Evolutionary conservation across 1,284 basidiomycete genomes (phyloP), one percentile per base, ranked within the genome.

Genomic region (Termitomyces sp.): DNA sequence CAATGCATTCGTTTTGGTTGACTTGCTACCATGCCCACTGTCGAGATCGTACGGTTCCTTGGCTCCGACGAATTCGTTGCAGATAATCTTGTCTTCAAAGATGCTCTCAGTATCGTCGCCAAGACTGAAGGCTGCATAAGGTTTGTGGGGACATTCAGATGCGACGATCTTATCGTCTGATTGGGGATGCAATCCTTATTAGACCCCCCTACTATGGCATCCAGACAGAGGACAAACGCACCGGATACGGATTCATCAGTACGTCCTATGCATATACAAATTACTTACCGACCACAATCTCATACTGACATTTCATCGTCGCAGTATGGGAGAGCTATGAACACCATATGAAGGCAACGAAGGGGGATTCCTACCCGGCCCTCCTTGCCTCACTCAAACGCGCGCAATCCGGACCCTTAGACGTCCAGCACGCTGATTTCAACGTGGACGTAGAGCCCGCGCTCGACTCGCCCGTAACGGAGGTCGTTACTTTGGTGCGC

Each of bases 121-220:
- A 62, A 62, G 31, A 49, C 54, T 3, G 60, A 60, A 26, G 64
- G 62, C 12, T 57, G 58, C 28, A 53, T 60, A 15, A 58, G 58
- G 62, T 62, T 46, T 15, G 31, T 38, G 15, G 13, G 21, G 13
- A 8, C 34, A 36, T 5, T 21, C 13, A 5, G 4, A 39, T 40
- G 8, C 5, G 21, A 13, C 13, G 9, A 43, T 40, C 19, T 19
- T 45, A 34, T 28, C 6, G n/a, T 44, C 46, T 42, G 34, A 40
- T 21, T 24, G 24, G 24, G 24, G 24, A 24, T 0, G 6, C n/a
- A 30, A 28, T 17, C 3, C 31, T 19, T 10, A 15, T 26, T 33
- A 64, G 62, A 33, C 33, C 55, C 7, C 33, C 55, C 5, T 43
- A 55, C 43, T 56, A 56, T 43, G 64, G 64, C 5, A 50, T 62